Evolutionary conservation across 1,284 basidiomycete species (phyloP), one percentile per base, ranked within the genome.

Genomic region (Melampsora americana): DNA sequence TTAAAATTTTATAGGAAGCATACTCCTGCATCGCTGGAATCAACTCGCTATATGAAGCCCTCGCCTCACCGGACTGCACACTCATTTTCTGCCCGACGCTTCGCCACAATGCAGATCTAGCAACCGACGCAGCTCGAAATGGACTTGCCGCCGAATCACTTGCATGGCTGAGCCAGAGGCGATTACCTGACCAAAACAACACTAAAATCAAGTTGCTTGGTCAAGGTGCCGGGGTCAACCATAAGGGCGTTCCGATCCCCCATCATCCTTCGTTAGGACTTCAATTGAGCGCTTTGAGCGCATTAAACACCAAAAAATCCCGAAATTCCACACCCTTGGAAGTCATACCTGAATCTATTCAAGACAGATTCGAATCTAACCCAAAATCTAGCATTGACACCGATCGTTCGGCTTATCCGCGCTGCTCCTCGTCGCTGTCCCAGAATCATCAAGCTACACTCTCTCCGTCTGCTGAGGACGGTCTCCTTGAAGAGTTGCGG

Each of bases 11-110:
- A 23, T 23, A 70, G 68, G 68, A 70, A 70, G 68, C 68, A 18
- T 70, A 59, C 28, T 39, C 32, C 14, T 39, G 32, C 23, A 44
- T 70, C 7, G 50, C 53, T 28, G 68, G 32, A 12, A 44, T 61
- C 20, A 59, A 61, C 28, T 60, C 68, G 9, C 46, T 70, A 18
- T 70, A 70, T 61, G 68, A 59, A 30, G 50, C 35, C 7, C 39
- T 70, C 7, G 32, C 68, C 60, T 70, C 68, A 12, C 23, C 30
- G n/a, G 68, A 70, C 28, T 70, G 53, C 18, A 61, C 68, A 9
- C 68, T 70, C 26, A 23, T 70, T 42, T 70, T 60, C 56, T 70
- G 68, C 30, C 68, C 68, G 11, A 70, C 50, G 9, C 56, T 70
- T 18, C 18, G 56, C 6, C 68, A 70, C 20, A 61, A 23, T n/a